phyloP scores from a whole-genome alignment of 2,329 filamentous ascomycete genomes.

The Thermothelomyces thermophilus region DNA sequence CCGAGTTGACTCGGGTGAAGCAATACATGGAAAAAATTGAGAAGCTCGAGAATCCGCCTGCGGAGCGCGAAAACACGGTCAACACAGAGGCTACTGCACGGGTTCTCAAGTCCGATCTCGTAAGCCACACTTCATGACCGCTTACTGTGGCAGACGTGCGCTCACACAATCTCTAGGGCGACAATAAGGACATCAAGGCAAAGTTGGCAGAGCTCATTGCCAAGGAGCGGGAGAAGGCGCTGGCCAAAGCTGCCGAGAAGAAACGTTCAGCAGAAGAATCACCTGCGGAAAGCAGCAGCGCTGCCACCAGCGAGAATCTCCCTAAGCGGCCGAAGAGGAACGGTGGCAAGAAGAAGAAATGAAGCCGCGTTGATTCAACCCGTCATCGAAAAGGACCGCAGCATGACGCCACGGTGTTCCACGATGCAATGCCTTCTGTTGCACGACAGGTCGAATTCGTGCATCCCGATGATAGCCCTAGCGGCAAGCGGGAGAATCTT shows the following conservation, averaged over 20 bases:
- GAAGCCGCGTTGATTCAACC: too few species aligned
- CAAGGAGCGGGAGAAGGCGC: constrained; percentile 33
- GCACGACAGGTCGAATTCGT: neutral
- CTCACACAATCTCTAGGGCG: constrained; percentile 33
- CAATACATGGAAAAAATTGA: constrained; percentile 94
- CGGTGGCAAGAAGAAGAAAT: constrained; percentile 21
- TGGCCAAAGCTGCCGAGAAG: constrained; percentile 27
- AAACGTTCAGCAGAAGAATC: constrained; percentile 36
- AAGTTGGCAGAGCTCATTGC: constrained; percentile 51
- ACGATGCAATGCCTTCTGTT: neutral
- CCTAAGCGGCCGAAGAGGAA: constrained; percentile 21
- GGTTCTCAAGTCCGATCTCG: constrained; percentile 76
- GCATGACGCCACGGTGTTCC: neutral
- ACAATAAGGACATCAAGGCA: constrained; percentile 45
- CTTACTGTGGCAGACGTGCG: neutral
- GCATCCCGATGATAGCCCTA: neutral
- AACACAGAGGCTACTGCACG: constrained; percentile 73
- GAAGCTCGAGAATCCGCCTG: constrained; percentile 57
- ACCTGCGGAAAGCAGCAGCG: constrained; percentile 14
- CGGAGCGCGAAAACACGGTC: constrained; percentile 47
- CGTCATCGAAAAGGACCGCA: neutral
- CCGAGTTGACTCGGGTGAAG: constrained; percentile 77
- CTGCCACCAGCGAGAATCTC: constrained; percentile 6
- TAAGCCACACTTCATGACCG: constrained; percentile 34
- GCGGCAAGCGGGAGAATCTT: too few species aligned